Percentiles rank a stretch among this genome's conserved stretches.
Evolutionary conservation across 495 filamentous ascomycete species (phyloP).

Genomic region (Lichenothelia convexa): DNA sequence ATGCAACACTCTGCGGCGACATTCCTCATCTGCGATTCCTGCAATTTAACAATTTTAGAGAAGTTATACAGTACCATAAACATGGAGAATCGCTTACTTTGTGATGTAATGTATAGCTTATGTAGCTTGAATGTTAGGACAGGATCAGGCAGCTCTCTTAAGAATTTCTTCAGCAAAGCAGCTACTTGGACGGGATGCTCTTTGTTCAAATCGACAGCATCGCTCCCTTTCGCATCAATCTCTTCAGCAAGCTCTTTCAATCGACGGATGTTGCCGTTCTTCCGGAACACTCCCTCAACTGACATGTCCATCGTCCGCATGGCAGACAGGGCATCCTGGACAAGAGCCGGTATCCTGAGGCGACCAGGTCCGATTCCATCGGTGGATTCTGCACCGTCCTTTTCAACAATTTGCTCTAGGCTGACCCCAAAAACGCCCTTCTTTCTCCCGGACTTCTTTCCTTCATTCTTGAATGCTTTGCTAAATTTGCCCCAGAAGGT

Average conservation of each 20-base stretch:
- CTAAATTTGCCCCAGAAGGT: constrained; percentile 97
- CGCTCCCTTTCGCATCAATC: constrained; percentile 66
- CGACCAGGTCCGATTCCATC: constrained; percentile 87
- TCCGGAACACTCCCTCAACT: constrained; percentile 95
- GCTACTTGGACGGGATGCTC: constrained; percentile 87
- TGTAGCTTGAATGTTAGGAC: constrained; percentile 91
- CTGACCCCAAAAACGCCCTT: constrained; percentile 86
- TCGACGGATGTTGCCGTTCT: constrained; percentile 92
- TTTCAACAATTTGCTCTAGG: constrained; percentile 70
- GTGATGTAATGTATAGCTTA: constrained; percentile 70
- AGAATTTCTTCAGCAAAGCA: constrained; percentile 86
- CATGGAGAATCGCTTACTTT: constrained; percentile 36
- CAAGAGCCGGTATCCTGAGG: constrained; percentile 67
- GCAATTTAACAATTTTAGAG: constrained; percentile 16
- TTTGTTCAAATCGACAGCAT: constrained; percentile 60
- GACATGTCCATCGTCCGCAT: constrained; percentile 99
- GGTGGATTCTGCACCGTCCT: constrained; percentile 86
- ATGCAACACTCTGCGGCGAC: constrained; percentile 69
- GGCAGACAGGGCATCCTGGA: constrained; percentile 80
- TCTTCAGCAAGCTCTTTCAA: constrained; percentile 66
- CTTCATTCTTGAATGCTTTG: constrained; percentile 80
- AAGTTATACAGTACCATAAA: background rate
- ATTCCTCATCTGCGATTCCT: constrained; percentile 73
- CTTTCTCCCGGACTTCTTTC: constrained; percentile 52
- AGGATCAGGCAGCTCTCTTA: constrained; percentile 87